These are phyloP conservation scores for Trichoderma hamatum DNA, from an alignment of 2,329 filamentous ascomycete species.

Conservation along the genomic window DNA sequence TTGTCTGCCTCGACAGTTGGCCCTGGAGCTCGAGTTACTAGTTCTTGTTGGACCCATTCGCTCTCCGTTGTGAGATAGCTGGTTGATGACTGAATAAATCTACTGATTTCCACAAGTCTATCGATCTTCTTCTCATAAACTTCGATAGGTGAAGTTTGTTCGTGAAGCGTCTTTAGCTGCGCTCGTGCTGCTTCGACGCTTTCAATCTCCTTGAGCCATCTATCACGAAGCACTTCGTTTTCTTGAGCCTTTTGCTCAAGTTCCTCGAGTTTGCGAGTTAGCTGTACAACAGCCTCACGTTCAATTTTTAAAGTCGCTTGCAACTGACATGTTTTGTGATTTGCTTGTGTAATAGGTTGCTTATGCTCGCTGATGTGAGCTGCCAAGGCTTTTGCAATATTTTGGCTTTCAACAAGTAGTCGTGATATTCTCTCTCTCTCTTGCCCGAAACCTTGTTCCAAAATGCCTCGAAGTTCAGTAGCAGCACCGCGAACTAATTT, in stretches of 20 bases:
- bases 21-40: slow-evolving; percentile 26
- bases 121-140: slow-evolving; percentile 34
- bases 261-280: slow-evolving; percentile 31
- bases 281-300: not conserved
- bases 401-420: slow-evolving; percentile 14
- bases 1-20: not conserved
- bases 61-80: slow-evolving; percentile 36
- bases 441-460: slow-evolving; percentile 34
- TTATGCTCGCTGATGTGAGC: slow-evolving; percentile 32
- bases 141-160: slow-evolving; percentile 34
- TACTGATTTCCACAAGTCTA: slow-evolving; percentile 35
- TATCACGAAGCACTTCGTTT: slow-evolving; percentile 31
- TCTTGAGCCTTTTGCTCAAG: slow-evolving; percentile 33
- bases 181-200: slow-evolving; percentile 34
- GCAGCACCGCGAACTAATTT: slow-evolving; percentile 30
- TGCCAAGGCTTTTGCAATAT: not conserved
- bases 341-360: slow-evolving; percentile 26
- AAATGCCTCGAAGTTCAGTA: slow-evolving; percentile 29
- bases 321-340: not conserved
- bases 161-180: slow-evolving; percentile 34
- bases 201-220: slow-evolving; percentile 38
- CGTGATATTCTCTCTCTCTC: slow-evolving; percentile 31
- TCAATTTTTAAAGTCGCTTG: slow-evolving; percentile 5
- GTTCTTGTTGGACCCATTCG: slow-evolving; percentile 37
- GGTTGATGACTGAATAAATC: slow-evolving; percentile 37